Evolutionary conservation across 306 rosid genomes (phyloP).

Genomic region (Quercus ilex): DNA sequence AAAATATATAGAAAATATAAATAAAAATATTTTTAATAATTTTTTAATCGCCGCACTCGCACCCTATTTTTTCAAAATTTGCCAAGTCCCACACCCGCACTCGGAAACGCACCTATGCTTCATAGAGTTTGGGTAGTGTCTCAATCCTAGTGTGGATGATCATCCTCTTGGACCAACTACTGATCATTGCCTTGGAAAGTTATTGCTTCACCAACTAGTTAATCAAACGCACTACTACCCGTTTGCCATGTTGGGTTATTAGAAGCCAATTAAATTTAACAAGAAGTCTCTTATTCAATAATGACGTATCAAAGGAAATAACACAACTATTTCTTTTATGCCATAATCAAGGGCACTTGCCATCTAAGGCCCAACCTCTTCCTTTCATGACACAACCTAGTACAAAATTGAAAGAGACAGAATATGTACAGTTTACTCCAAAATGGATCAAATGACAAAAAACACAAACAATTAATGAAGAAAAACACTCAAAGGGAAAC

Average conservation of each 20-base stretch:
- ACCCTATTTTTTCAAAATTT: no score
- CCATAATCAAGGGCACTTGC: not conserved
- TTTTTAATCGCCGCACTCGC: no score
- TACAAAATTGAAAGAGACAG: not conserved
- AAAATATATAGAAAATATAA: no score
- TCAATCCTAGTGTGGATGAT: no score
- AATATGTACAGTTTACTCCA: slow-evolving; percentile 9
- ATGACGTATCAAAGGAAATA: not conserved
- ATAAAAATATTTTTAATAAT: no score
- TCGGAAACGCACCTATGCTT: fast-evolving
- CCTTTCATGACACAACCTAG: slow-evolving; percentile 1
- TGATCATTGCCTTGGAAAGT: no score
- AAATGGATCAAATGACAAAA: slow-evolving; percentile 24
- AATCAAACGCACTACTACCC: no score
- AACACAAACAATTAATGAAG: slow-evolving; percentile 10
- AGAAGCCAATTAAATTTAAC: not conserved
- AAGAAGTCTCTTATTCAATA: not conserved
- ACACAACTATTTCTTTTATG: not conserved
- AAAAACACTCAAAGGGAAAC: slow-evolving; percentile 24
- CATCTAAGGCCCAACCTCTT: no score
- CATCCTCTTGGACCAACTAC: no score
- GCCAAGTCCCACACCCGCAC: no score
- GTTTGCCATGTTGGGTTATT: not conserved
- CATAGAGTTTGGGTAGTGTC: no score
- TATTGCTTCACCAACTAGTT: no score